phyloP scores from a whole-genome alignment of 164 flowering plant genomes.

The Umbellularia californica region DNA sequence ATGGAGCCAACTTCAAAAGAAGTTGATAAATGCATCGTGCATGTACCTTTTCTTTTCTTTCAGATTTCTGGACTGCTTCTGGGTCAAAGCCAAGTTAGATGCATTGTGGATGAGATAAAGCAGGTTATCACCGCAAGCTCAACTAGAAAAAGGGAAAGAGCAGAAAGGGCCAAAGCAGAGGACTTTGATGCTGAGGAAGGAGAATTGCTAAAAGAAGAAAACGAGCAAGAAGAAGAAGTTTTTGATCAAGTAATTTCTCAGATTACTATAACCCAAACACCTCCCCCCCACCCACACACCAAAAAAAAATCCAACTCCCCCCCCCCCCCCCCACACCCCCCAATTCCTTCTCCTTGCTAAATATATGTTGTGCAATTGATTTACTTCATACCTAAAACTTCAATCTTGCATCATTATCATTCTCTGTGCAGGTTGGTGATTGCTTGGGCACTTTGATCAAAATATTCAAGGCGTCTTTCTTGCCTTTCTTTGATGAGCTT shows the following conservation, averaged over 20 bases:
- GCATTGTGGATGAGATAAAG: conserved; percentile 87
- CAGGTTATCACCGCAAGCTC: conserved; percentile 87
- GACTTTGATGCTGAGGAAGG: conserved; percentile 97
- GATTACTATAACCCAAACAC: not conserved
- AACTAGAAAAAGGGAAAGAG: conserved; percentile 72
- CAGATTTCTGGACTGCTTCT: conserved; percentile 74
- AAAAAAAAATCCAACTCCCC: too few relatives aligned
- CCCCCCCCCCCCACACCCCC: not conserved
- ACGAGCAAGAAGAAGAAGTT: conserved; percentile 96
- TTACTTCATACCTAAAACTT: not conserved
- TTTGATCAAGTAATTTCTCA: conserved; percentile 73
- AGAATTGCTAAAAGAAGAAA: conserved; percentile 88
- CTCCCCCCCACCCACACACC: too few relatives aligned
- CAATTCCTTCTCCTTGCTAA: not conserved
- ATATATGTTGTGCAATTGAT: not conserved
- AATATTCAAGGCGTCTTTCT: conserved; percentile 80
- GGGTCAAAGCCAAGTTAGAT: conserved; percentile 76
- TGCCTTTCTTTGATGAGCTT: conserved; percentile 96
- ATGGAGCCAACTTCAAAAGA: too few relatives aligned
- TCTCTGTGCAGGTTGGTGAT: conserved; percentile 74
- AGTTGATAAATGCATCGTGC: not conserved
- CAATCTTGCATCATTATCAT: not conserved
- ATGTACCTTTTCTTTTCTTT: conserved; percentile 4
- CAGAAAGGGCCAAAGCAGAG: conserved; percentile 85
- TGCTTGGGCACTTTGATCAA: conserved; percentile 92